Conservation (phyloP, 306 rosid species). For the Lathyrus oleraceus region DNA sequence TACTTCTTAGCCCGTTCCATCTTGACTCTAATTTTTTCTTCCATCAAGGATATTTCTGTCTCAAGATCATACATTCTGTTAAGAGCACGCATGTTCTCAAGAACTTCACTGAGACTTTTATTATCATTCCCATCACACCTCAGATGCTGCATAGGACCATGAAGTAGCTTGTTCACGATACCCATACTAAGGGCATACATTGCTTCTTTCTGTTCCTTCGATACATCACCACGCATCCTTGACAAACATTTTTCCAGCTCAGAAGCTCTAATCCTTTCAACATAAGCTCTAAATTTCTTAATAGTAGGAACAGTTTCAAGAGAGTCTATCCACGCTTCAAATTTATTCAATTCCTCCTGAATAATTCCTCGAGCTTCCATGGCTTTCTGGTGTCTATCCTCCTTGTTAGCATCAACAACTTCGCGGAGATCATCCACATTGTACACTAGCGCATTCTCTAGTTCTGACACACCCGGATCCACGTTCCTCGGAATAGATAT, state of each 20-base stretch:
- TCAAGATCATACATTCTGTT: conserved; percentile 93
- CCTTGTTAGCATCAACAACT: conserved; percentile 90
- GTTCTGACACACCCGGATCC: conserved; percentile 61
- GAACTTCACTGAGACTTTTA: conserved; percentile 54
- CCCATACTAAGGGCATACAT: conserved; percentile 76
- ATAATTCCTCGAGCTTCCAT: conserved; percentile 65
- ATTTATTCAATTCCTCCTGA: conserved; percentile 63
- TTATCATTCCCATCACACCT: conserved; percentile 67
- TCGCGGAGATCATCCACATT: conserved; percentile 92
- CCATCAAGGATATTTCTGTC: conserved; percentile 65
- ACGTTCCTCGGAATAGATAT: conserved; percentile 93
- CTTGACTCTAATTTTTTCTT: conserved; percentile 79
- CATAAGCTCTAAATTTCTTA: conserved; percentile 79
- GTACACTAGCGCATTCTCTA: conserved; percentile 56
- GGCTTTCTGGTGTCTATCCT: conserved; percentile 72
- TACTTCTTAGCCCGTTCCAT: conserved; percentile 51
- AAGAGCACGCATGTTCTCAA: conserved; percentile 81
- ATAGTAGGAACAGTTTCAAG: conserved; percentile 89
- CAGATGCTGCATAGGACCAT: conserved; percentile 88
- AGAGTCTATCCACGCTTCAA: conserved; percentile 85
- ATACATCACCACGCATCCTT: conserved; percentile 63
- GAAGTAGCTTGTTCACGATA: conserved; percentile 77
- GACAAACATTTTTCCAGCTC: conserved; percentile 85
- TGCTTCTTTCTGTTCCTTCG: conserved; percentile 70
- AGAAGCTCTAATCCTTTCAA: conserved; percentile 72